phyloP scores from a whole-genome alignment of 495 filamentous ascomycete genomes.

The Xylaria sp. region DNA sequence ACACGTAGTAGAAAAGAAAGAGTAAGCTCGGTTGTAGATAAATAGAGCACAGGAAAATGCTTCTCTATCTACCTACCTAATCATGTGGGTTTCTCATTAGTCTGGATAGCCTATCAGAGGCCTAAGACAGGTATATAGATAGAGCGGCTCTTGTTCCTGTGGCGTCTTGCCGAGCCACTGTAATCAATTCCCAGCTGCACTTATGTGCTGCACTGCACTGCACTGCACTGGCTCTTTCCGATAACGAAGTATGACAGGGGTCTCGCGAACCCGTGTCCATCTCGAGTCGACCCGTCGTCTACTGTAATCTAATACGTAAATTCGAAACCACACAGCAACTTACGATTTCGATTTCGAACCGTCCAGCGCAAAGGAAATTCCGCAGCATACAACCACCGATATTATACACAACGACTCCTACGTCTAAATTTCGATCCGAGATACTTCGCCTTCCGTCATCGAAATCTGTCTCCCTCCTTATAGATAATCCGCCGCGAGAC shows the following conservation, averaged over 20 bases:
- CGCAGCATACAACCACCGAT: neutral
- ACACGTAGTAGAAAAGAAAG: neutral
- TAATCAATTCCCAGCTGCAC: neutral
- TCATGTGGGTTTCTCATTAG: neutral
- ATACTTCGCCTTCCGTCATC: neutral
- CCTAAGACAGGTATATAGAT: no score
- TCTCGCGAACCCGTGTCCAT: conserved; percentile 22
- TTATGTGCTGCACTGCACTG: no score
- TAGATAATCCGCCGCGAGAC: neutral
- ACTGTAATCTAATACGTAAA: neutral
- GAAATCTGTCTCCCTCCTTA: neutral
- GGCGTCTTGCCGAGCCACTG: conserved; percentile 20
- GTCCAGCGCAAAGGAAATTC: neutral
- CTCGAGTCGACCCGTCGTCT: neutral
- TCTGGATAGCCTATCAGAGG: neutral
- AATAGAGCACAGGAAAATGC: neutral
- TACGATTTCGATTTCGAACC: neutral
- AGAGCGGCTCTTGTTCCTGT: conserved; percentile 16
- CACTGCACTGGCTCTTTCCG: conserved; percentile 1
- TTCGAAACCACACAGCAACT: neutral
- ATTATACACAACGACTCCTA: neutral
- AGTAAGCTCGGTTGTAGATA: neutral
- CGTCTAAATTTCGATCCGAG: neutral
- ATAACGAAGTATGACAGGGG: conserved; percentile 26
- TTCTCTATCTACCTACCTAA: neutral